Percentiles rank a stretch among this genome's conserved stretches.
These are phyloP conservation scores for Flammula alnicola DNA, from an alignment of 1,284 basidiomycete species.

Conservation along the genomic window DNA sequence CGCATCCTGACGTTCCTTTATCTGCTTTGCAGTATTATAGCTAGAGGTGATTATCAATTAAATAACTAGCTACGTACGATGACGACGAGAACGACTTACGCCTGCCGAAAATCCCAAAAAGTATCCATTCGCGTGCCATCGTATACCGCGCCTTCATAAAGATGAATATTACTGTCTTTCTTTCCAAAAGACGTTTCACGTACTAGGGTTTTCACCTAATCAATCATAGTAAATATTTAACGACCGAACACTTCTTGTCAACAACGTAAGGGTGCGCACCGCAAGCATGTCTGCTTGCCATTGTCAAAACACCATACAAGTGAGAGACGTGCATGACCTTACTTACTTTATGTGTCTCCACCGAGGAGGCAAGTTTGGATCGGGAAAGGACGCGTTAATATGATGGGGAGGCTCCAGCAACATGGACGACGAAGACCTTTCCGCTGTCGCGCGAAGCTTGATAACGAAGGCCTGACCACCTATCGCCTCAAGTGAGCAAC, in stretches of 20 bases:
- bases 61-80: neutral
- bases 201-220: constrained; percentile 52
- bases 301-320: neutral
- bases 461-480: constrained; percentile 70
- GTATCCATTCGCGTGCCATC: constrained; percentile 60
- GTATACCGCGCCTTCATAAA: constrained; percentile 43
- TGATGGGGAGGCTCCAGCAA: constrained; percentile 59
- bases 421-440: constrained; percentile 60
- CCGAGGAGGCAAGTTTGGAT: constrained; percentile 38
- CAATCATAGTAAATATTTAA: neutral
- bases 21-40: constrained; percentile 70
- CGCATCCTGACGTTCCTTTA: constrained; percentile 74
- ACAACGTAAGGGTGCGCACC: constrained; percentile 40
- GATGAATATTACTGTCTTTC: constrained; percentile 13
- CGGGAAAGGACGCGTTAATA: constrained; percentile 44
- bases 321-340: neutral
- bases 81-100: constrained; percentile 34
- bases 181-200: no score
- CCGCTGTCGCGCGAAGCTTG: constrained; percentile 61
- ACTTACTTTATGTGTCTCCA: constrained; percentile 68
- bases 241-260: neutral
- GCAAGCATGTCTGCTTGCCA: constrained; percentile 54
- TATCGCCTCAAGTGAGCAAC: constrained; percentile 12
- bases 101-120: constrained; percentile 60
- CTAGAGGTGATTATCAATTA: constrained; percentile 29